Evolutionary conservation across 208 protist species (phyloP).

Genomic region (Trypanosoma congolense): DNA sequence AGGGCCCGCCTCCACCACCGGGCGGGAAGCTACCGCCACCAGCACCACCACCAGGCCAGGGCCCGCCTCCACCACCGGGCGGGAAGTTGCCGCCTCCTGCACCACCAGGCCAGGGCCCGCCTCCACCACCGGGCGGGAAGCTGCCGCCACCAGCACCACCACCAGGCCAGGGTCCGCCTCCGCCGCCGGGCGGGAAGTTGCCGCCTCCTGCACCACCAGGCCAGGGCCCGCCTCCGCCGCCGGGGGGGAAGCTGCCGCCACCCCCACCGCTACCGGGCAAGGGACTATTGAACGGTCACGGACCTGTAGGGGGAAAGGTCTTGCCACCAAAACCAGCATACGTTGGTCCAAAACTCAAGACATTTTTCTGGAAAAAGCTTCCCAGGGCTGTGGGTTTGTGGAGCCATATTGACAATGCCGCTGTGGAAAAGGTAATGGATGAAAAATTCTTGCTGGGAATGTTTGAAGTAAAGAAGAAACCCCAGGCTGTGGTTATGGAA

Average conservation of each 20-base stretch:
- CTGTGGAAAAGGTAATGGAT: conserved; percentile 32
- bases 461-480: conserved; percentile 47
- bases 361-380: conserved; percentile 81
- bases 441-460: conserved; percentile 54
- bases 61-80: conserved; percentile 23
- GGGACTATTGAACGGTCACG: not conserved
- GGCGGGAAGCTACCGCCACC: conserved; percentile 8
- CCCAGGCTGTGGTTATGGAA: conserved; percentile 1
- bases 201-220: conserved; percentile 7
- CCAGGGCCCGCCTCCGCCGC: conserved; percentile 22
- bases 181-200: not conserved
- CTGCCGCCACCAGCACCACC: conserved; percentile 7
- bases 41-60: conserved; percentile 9
- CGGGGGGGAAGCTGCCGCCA: conserved; percentile 7
- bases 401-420: conserved; percentile 26
- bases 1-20: conserved; percentile 5
- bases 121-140: conserved; percentile 15
- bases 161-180: not conserved
- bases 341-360: conserved; percentile 61
- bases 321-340: conserved; percentile 17
- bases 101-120: conserved; percentile 14
- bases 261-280: conserved; percentile 23
- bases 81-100: conserved; percentile 8
- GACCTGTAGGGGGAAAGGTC: not conserved
- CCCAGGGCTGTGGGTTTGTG: conserved; percentile 55